A percentile compares a stretch with the other conserved stretches of the same genome.
phyloP scores from a whole-genome alignment of 148 eudicot species.

The Nepenthes mirabilis region DNA sequence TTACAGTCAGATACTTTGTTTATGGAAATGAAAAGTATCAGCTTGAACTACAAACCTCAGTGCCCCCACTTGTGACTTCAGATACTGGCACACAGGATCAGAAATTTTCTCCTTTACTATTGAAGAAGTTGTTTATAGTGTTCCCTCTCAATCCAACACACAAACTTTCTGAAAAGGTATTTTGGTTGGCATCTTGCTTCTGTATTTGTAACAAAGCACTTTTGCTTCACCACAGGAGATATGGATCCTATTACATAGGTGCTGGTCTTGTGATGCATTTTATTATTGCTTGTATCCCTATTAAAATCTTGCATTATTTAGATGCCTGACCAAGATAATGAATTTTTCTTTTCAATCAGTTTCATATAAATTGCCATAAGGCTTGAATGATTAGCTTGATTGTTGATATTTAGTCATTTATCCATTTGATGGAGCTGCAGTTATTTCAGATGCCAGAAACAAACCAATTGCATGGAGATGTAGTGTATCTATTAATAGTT shows the following conservation, averaged over 20 bases:
- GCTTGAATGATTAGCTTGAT: no score
- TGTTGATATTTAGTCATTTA: no score
- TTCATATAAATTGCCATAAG: no score
- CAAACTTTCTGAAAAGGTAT: slow-evolving; percentile 66
- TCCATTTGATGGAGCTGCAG: no score
- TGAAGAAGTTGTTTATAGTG: slow-evolving; percentile 62
- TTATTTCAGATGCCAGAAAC: no score
- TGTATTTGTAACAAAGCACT: background rate
- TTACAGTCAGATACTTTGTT: slow-evolving; percentile 45
- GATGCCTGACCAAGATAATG: no score
- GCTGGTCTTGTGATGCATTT: background rate
- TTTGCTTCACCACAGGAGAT: background rate
- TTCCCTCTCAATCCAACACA: slow-evolving; percentile 51
- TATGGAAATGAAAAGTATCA: slow-evolving; percentile 18
- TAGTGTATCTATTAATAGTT: no score
- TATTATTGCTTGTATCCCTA: no score
- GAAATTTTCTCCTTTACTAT: slow-evolving; percentile 16
- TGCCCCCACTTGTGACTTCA: slow-evolving; percentile 13
- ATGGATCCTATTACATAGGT: background rate
- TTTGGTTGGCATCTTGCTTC: background rate
- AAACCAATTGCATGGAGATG: no score
- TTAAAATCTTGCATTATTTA: no score
- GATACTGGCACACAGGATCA: slow-evolving; percentile 17
- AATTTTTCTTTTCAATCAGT: no score
- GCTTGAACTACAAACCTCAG: slow-evolving; percentile 18